These are phyloP conservation scores for Quercus tomentella DNA, from an alignment of 331 rosid species.

Conservation along the genomic window DNA sequence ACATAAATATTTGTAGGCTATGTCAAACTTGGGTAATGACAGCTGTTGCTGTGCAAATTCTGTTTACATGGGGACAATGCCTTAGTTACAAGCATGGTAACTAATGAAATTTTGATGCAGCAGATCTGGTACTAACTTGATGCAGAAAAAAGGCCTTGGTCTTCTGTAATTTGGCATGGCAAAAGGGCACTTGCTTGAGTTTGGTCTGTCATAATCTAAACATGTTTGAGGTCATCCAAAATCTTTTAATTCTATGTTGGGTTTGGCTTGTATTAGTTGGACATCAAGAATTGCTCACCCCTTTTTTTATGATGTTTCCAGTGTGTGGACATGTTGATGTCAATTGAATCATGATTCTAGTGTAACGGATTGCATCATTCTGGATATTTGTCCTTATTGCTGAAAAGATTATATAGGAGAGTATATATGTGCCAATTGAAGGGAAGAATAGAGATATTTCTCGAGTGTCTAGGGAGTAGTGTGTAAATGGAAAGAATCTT, in stretches of 20 bases:
- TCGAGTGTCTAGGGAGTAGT: background rate
- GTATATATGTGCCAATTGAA: background rate
- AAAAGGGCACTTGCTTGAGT: background rate
- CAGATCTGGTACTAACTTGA: background rate
- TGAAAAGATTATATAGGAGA: background rate
- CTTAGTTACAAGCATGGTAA: background rate
- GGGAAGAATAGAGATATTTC: background rate
- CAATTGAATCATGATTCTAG: background rate
- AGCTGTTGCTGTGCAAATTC: background rate
- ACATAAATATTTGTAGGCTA: background rate
- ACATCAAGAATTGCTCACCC: background rate
- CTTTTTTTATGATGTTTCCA: background rate
- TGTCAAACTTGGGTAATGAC: background rate
- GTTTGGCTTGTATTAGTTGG: background rate
- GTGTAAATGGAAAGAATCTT: conserved; percentile 6
- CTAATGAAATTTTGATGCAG: background rate
- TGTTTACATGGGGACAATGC: background rate
- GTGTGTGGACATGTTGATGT: background rate
- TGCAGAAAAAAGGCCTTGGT: background rate
- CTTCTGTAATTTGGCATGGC: background rate
- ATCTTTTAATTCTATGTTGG: background rate
- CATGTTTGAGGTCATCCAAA: background rate
- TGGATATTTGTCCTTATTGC: background rate
- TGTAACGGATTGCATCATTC: background rate
- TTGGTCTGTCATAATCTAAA: background rate